Conservation (phyloP, 352 stramenopile species). For the Phytopythium aichiense region DNA sequence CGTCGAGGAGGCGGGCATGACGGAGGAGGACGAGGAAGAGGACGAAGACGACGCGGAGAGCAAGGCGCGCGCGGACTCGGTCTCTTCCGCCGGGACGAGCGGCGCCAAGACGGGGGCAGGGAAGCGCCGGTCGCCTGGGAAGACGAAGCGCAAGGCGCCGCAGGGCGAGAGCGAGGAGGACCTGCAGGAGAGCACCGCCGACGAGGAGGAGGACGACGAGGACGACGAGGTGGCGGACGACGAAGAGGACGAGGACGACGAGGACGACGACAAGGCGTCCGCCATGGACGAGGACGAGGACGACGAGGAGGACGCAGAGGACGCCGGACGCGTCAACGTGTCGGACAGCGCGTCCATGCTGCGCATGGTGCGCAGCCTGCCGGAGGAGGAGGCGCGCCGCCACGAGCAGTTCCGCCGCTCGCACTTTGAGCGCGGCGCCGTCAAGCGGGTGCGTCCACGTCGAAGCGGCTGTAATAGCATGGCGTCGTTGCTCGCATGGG, state of each 20-base stretch:
- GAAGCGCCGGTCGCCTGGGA: background rate
- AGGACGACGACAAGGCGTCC: constrained; percentile 22
- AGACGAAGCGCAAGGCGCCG: constrained; percentile 3
- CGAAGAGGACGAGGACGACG: constrained; percentile 24
- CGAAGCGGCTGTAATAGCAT: background rate
- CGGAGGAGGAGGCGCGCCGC: constrained; percentile 55
- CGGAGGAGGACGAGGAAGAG: constrained; percentile 38
- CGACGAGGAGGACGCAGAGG: constrained; percentile 4
- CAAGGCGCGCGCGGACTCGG: background rate
- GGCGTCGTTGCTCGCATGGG: background rate
- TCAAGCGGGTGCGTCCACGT: constrained; percentile 52
- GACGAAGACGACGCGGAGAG: constrained; percentile 23
- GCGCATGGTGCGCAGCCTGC: constrained; percentile 62
- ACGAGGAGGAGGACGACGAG: constrained; percentile 50
- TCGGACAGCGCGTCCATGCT: constrained; percentile 68
- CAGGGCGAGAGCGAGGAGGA: constrained; percentile 57
- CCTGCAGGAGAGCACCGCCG: constrained; percentile 28
- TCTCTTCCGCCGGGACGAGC: background rate
- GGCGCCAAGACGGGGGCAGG: background rate
- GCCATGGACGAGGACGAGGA: constrained; percentile 13
- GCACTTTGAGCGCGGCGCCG: constrained; percentile 77
- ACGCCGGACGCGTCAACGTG: constrained; percentile 19
- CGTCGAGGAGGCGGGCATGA: constrained; percentile 25
- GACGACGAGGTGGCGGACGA: constrained; percentile 47
- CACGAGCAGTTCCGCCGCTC: constrained; percentile 82